Percentiles rank a stretch among this genome's conserved stretches.
These are phyloP conservation scores for Coprinellus aureogranulatus DNA, from an alignment of 768 basidiomycete species.

Conservation along the genomic window DNA sequence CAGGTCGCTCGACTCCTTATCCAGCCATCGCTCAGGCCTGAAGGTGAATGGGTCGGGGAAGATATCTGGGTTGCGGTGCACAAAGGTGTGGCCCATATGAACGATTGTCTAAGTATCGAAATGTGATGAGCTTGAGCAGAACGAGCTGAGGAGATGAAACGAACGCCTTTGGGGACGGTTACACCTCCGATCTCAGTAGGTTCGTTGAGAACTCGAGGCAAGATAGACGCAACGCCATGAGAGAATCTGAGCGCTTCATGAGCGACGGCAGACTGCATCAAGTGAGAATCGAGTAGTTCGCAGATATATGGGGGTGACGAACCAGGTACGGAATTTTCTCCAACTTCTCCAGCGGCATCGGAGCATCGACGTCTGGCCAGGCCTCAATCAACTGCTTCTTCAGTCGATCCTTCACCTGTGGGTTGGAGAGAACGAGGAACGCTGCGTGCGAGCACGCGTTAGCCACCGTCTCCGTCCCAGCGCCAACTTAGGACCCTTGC, in stretches of 20 bases:
- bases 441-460: conserved; percentile 36
- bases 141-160: conserved; percentile 3
- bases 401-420: conserved; percentile 26
- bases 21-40: conserved; percentile 43
- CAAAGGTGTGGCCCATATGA: conserved; percentile 35
- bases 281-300: no score
- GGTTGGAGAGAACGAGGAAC: conserved; percentile 33
- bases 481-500: conserved; percentile 14
- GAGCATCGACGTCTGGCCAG: conserved; percentile 38
- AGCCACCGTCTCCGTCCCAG: conserved; percentile 45
- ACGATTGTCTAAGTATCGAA: conserved; percentile 34
- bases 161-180: conserved; percentile 38
- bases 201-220: conserved; percentile 37
- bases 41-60: conserved; percentile 41
- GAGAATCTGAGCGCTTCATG: conserved; percentile 45
- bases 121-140: background rate
- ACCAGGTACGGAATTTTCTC: conserved; percentile 30
- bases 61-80: conserved; percentile 38
- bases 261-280: conserved; percentile 40
- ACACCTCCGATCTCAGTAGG: conserved; percentile 34
- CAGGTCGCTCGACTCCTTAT: conserved; percentile 30
- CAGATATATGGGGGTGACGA: no score
- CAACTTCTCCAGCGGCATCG: conserved; percentile 30
- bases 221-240: conserved; percentile 35
- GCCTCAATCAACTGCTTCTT: conserved; percentile 31